Conservation (phyloP, 169 alveolate species). For the Cryptosporidium canis region DNA sequence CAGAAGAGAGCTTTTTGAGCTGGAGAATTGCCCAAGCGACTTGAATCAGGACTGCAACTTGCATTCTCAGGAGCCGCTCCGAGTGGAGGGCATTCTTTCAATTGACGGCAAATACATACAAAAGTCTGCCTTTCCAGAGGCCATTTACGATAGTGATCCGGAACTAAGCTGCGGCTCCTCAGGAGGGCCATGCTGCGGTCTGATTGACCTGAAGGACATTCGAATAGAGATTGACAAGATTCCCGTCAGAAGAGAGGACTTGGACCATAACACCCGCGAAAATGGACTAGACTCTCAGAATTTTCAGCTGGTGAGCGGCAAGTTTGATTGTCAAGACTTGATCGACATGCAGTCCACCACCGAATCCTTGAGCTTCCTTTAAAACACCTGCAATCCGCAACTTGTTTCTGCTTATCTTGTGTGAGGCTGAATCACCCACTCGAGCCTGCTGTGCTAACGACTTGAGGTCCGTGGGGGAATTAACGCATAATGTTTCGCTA, state of each 20-base stretch:
- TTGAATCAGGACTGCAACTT: not conserved
- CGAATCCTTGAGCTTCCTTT: constrained; percentile 27
- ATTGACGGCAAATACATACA: constrained; percentile 47
- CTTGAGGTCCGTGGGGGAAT: too few relatives aligned
- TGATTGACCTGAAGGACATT: constrained; percentile 1
- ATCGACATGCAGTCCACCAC: constrained; percentile 44
- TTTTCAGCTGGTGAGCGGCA: not conserved
- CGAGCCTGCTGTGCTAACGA: too few relatives aligned
- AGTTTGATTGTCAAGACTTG: not conserved
- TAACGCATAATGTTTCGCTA: too few relatives aligned
- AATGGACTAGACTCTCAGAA: not conserved
- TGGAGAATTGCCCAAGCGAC: not conserved
- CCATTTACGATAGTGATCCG: not conserved
- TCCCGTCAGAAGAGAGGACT: not conserved
- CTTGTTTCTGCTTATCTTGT: too few relatives aligned
- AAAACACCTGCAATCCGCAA: too few relatives aligned
- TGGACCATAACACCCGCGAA: not conserved
- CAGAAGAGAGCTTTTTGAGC: constrained; percentile 9
- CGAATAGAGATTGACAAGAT: constrained; percentile 24
- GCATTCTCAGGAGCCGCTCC: not conserved
- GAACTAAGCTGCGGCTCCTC: not conserved
- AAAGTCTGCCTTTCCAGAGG: not conserved
- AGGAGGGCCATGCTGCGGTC: not conserved
- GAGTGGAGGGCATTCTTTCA: not conserved
- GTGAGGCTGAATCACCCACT: too few relatives aligned